phyloP scores from a whole-genome alignment of 192 early-diverging fungal species.

The Cladochytrium replicatum region DNA sequence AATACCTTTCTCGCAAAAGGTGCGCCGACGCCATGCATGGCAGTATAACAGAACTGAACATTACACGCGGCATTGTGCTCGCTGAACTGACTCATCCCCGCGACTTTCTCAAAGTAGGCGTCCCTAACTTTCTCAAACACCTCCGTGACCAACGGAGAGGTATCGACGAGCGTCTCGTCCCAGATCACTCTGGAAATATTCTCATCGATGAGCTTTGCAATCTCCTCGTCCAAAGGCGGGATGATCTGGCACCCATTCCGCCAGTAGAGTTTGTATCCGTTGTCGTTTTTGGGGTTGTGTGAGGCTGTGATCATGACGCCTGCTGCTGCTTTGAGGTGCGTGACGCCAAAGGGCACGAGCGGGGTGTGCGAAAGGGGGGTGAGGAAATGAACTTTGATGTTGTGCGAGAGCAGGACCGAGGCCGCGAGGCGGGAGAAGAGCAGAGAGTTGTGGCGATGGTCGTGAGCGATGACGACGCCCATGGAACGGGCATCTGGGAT shows the following conservation, averaged over 20 bases:
- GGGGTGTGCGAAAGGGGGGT: constrained; percentile 73
- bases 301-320: constrained; percentile 97
- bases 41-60: constrained; percentile 74
- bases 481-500: constrained; percentile 47
- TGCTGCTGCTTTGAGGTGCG: constrained; percentile 53
- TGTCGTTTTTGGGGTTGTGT: constrained; percentile 85
- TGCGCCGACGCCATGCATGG: constrained; percentile 92
- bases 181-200: constrained; percentile 62
- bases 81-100: constrained; percentile 15
- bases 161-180: constrained; percentile 51
- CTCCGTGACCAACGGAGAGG: constrained; percentile 40
- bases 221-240: constrained; percentile 72
- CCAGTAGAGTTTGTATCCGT: constrained; percentile 73
- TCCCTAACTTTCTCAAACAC: constrained; percentile 51
- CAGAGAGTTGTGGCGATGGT: constrained; percentile 83
- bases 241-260: constrained; percentile 88
- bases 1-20: constrained; percentile 63
- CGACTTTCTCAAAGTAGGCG: constrained; percentile 51
- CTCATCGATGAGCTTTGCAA: constrained; percentile 59
- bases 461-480: constrained; percentile 86
- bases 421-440: constrained; percentile 64
- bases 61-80: constrained; percentile 32
- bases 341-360: constrained; percentile 80
- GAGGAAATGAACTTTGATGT: constrained; percentile 73
- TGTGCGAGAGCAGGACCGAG: constrained; percentile 66